phyloP scores from a whole-genome alignment of 2,329 filamentous ascomycete genomes.

The Nothophaeocryptopus gaeumannii region DNA sequence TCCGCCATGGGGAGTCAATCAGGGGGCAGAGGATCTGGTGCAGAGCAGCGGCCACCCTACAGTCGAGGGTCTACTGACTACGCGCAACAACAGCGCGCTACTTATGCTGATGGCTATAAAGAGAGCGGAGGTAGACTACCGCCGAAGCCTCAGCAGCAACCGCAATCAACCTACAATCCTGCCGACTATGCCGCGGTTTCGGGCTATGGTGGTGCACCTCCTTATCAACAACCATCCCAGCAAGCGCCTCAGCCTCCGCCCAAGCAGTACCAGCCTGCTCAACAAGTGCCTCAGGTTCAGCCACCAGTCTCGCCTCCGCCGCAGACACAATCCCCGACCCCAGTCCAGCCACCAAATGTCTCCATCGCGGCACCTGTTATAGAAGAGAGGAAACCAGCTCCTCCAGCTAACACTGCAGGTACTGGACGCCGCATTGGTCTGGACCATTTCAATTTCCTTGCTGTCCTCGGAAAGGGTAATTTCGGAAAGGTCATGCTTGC shows the following conservation, averaged over 20 bases:
- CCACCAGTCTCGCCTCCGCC: constrained; percentile 41
- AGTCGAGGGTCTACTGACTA: constrained; percentile 45
- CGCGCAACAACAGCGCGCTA: constrained; percentile 22
- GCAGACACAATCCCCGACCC: constrained; percentile 35
- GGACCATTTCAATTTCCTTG: constrained; percentile 98
- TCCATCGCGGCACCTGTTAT: constrained; percentile 28
- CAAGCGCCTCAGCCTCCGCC: constrained; percentile 53
- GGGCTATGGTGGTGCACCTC: constrained; percentile 31
- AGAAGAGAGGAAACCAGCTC: constrained; percentile 58
- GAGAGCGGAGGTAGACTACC: constrained; percentile 25
- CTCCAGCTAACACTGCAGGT: constrained; percentile 65
- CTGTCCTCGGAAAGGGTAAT: constrained; percentile 96
- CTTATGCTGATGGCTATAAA: constrained; percentile 36
- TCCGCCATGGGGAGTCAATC: constrained; percentile 35
- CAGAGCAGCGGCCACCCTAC: constrained; percentile 41
- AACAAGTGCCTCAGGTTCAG: constrained; percentile 42
- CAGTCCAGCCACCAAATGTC: constrained; percentile 30
- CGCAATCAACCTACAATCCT: constrained; percentile 65
- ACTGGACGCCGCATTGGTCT: constrained; percentile 84
- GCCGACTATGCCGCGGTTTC: constrained; percentile 63
- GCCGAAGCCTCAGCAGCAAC: constrained; percentile 42
- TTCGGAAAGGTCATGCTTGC: constrained; percentile 99
- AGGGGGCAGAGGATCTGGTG: constrained; percentile 44
- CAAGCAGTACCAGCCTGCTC: constrained; percentile 56
- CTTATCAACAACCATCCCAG: constrained; percentile 43